Conservation (phyloP, 495 filamentous ascomycete genomes). For the Penicillium subrubescens region DNA sequence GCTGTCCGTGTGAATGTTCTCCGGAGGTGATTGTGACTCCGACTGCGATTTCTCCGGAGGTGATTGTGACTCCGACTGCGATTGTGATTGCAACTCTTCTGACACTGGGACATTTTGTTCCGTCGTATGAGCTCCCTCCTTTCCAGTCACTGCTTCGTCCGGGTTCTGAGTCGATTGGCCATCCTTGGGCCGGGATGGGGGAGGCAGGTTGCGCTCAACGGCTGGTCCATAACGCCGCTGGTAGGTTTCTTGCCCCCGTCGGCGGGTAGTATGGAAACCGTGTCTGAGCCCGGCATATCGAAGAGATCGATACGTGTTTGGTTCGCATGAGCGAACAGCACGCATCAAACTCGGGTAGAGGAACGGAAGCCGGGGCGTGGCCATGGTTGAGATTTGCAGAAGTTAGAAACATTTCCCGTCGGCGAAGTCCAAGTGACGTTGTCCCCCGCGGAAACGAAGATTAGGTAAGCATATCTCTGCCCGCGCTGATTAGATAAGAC, state of each 20-base stretch:
- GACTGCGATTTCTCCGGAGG: constrained; percentile 1
- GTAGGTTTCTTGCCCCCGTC: constrained; percentile 44
- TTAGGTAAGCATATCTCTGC: constrained; percentile 12
- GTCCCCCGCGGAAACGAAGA: constrained; percentile 43
- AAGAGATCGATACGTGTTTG: constrained; percentile 33
- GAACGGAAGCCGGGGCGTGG: constrained; percentile 67
- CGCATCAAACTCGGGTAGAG: constrained; percentile 72
- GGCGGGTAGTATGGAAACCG: constrained; percentile 44
- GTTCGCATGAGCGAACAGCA: constrained; percentile 41
- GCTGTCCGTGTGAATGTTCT: constrained; percentile 1
- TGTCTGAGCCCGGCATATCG: constrained; percentile 26
- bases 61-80: constrained; percentile 7
- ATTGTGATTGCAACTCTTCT: constrained; percentile 15
- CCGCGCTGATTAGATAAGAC: constrained; percentile 5
- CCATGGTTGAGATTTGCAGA: constrained; percentile 52
- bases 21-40: constrained; percentile 8
- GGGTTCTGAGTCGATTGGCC: constrained; percentile 20
- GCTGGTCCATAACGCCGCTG: constrained; percentile 56
- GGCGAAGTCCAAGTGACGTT: constrained; percentile 27
- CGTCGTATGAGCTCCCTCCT: constrained; percentile 15
- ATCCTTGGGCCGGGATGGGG: constrained; percentile 35
- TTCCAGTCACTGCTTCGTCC: constrained; percentile 23
- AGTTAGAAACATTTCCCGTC: constrained; percentile 23
- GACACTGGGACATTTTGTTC: constrained; percentile 13
- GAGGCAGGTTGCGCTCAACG: constrained; percentile 47